Base-by-base conservation (phyloP, 1,284 basidiomycete genomes). In the Marasmius fiardii region DNA sequence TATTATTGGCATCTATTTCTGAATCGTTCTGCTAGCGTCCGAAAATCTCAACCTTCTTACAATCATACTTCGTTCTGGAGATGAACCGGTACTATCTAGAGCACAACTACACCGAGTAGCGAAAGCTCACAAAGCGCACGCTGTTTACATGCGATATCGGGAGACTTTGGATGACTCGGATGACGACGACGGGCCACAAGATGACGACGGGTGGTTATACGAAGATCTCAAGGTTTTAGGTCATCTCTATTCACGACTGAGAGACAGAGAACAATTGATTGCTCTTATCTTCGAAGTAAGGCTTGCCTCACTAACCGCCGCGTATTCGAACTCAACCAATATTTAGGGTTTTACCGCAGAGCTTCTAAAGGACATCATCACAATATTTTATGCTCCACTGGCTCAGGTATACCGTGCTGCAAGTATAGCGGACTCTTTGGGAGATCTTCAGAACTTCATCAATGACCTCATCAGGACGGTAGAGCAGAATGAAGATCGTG, bases 391-490 rank as follows among this genome's bases (percentile, higher is more conserved):
- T 71, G 77, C 95, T 0, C 97, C 97, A 1, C 78, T 99, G n/a
- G 97, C 97, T 0, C 93, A 96, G 65, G 97, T 99, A 1, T 99
- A 99, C 76, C 90, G 93, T 67, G 96, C 96, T 3, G 97, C 97
- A 4, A 98, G 92, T 68, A 98, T 99, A 54, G 90, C 92, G 10
- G 96, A 99, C 68, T 97, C 94, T 1, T 70, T 99, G 1, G 80
- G 86, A 34, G 97, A 99, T 68, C 67, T 98, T 53, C 97, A 99
- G 71, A 91, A 81, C 58, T 99, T 99, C 69, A 84, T 99, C 64
- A 96, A 92, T 61, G 97, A 99, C 70, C 81, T 99, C 55, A 98
- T 99, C 67, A 85, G 81, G 67, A 99, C 96, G 0, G 95, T 99
- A 2, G 96, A 99, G 67, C 81, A 83, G 56, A 87, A 89, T 12